Base-by-base conservation (phyloP, 2,329 filamentous ascomycete genomes). In the Alternaria brassicicola region DNA sequence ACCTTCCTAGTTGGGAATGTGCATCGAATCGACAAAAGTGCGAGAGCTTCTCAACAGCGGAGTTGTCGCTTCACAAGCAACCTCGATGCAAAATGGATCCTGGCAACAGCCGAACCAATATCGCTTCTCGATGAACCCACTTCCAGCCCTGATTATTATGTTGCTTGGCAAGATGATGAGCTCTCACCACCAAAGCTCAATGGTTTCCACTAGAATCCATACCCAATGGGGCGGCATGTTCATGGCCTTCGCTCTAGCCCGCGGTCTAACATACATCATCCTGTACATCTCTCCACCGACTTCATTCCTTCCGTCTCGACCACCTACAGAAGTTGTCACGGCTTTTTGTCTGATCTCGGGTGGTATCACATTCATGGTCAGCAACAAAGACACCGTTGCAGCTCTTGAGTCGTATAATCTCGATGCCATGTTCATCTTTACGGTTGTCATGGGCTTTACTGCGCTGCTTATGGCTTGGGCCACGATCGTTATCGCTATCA, bases 121-220 rank as follows among this genome's bases (percentile, higher is more conserved):
- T 75, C 79, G 82, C 12, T 86, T 93, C 64, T 91, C 93, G 1
- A 83, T 95, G 74, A 97, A 98, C 76, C 94, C 93, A 0, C 86
- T 98, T 67, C 95, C 94, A 0, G 91, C 89, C 1, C 82, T 98
- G 4, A 86, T 97, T 47, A 94, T 98, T 65, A 82, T 97, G 57
- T 82, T 97, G 1, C 83, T 97, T 1, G 95, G 95, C 31, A 86
- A 93, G 74, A 95, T 97, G 91, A 98, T 98, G 94, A 90, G 90
- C 72, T 92, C 91, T 25, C 94, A 98, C 77, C 91, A 94, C 58
- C 93, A 97, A 75, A 76, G 82, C 26, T 91, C 88, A 59, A 92
- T 92, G 89, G 84, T 93, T 45, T 94, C 92, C 9, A 91, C 88
- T 66, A 97, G 95, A 91, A 86, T 98, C 47, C 94, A 98, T 79